phyloP scores from a whole-genome alignment of 2,329 filamentous ascomycete genomes.

The Stachybotrys chartarum region DNA sequence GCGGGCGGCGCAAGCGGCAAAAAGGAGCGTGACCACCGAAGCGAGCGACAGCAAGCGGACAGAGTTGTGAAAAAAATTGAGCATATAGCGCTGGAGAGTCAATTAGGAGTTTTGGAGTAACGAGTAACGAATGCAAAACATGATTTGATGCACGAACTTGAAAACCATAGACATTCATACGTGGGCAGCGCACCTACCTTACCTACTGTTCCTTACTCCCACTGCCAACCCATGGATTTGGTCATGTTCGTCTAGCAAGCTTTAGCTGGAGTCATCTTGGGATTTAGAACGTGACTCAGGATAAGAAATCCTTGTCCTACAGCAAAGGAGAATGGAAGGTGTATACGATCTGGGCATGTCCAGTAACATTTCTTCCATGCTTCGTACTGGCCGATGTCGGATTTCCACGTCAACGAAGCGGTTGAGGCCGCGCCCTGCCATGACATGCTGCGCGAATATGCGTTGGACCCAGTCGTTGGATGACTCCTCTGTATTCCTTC shows the following conservation, averaged over 20 bases:
- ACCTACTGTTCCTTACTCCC: too few relatives aligned
- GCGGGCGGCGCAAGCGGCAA: slow-evolving; percentile 11
- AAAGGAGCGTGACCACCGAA: slow-evolving; percentile 16
- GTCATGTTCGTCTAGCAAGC: too few relatives aligned
- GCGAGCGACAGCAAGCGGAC: slow-evolving; percentile 20
- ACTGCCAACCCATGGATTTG: too few relatives aligned
- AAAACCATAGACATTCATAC: too few relatives aligned
- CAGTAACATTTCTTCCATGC: background rate
- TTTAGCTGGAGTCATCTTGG: too few relatives aligned
- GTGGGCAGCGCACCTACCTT: too few relatives aligned
- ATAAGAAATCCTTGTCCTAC: too few relatives aligned
- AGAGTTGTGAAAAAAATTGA: slow-evolving; percentile 15
- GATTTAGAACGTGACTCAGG: too few relatives aligned
- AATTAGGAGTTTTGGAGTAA: background rate
- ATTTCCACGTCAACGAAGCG: background rate
- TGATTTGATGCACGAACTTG: too few relatives aligned
- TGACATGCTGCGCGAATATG: background rate
- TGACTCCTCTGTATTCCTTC: background rate
- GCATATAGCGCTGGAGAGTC: background rate
- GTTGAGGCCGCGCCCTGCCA: background rate
- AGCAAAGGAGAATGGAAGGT: too few relatives aligned
- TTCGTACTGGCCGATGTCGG: background rate
- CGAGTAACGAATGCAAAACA: background rate
- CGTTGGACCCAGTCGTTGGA: background rate
- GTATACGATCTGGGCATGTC: background rate